Evolutionary conservation across 108 stramenopile species (phyloP).

Genomic region (Parmales sp.): DNA sequence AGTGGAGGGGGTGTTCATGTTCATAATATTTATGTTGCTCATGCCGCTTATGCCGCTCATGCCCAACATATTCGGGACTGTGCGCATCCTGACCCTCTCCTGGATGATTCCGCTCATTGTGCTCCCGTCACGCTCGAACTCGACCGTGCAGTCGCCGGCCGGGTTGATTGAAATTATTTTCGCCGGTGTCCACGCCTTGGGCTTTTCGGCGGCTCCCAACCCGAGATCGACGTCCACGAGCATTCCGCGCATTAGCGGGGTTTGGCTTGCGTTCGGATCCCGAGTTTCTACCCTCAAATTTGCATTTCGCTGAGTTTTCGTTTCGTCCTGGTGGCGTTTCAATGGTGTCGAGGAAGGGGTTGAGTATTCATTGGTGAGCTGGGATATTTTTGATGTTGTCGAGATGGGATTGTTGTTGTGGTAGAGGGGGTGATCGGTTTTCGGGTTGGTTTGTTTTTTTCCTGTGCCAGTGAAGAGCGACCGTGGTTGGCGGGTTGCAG

Average conservation of each 20-base stretch:
- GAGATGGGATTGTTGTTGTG: neutral
- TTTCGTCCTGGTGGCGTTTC: neutral
- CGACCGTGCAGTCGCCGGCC: neutral
- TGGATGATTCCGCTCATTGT: neutral
- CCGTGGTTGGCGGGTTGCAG: no score
- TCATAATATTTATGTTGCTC: no score
- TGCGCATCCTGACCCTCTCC: neutral
- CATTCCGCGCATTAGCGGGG: neutral
- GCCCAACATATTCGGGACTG: no score
- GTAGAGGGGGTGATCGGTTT: no score
- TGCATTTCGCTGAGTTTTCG: neutral
- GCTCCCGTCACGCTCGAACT: neutral
- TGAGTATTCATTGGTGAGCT: no score
- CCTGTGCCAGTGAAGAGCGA: no score
- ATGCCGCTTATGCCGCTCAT: no score
- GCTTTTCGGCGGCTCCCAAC: neutral
- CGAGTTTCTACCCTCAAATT: neutral
- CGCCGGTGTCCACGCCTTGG: neutral
- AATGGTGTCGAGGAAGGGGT: neutral
- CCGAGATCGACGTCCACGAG: conserved; percentile 1
- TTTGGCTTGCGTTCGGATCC: neutral
- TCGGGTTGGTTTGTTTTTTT: no score
- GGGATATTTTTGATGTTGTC: no score
- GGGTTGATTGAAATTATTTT: neutral
- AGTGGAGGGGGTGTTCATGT: no score